These are phyloP conservation scores for Cladosporium cucumerinum DNA, from an alignment of 2,329 filamentous ascomycete species.

Conservation along the genomic window DNA sequence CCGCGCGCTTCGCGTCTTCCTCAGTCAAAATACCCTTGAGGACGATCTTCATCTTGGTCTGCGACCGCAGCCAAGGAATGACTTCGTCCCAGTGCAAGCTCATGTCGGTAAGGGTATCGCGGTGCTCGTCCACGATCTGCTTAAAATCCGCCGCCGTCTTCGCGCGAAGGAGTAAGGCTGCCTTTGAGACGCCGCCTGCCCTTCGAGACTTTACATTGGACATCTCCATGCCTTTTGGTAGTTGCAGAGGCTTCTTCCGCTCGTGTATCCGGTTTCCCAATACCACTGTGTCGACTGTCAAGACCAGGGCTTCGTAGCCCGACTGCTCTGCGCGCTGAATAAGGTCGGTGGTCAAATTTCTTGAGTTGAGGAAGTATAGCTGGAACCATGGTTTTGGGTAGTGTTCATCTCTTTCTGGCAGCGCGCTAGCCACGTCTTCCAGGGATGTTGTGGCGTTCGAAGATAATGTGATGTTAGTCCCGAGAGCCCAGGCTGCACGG, in stretches of 20 bases:
- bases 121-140: slow-evolving; percentile 16
- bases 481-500: slow-evolving; percentile 25
- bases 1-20: slow-evolving; percentile 45
- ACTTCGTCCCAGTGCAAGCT: slow-evolving; percentile 45
- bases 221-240: slow-evolving; percentile 23
- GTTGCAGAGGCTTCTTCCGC: slow-evolving; percentile 24
- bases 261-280: slow-evolving; percentile 34
- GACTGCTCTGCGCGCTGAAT: slow-evolving; percentile 51
- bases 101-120: slow-evolving; percentile 12
- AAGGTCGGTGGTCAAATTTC: slow-evolving; percentile 46
- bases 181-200: slow-evolving; percentile 16
- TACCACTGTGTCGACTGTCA: slow-evolving; percentile 19
- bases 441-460: slow-evolving; percentile 43
- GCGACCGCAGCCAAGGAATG: slow-evolving; percentile 47
- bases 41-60: slow-evolving; percentile 48
- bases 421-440: slow-evolving; percentile 53
- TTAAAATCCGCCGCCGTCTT: slow-evolving; percentile 23
- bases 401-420: slow-evolving; percentile 31
- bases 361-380: slow-evolving; percentile 53
- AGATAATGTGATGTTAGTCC: slow-evolving; percentile 30
- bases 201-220: slow-evolving; percentile 23
- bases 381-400: slow-evolving; percentile 55
- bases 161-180: slow-evolving; percentile 23
- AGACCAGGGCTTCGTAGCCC: slow-evolving; percentile 15
- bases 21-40: slow-evolving; percentile 43